Evolutionary conservation across 169 alveolate genomes (phyloP), one percentile per base, ranked within the genome.

Genomic region (Plasmodium vivax): DNA sequence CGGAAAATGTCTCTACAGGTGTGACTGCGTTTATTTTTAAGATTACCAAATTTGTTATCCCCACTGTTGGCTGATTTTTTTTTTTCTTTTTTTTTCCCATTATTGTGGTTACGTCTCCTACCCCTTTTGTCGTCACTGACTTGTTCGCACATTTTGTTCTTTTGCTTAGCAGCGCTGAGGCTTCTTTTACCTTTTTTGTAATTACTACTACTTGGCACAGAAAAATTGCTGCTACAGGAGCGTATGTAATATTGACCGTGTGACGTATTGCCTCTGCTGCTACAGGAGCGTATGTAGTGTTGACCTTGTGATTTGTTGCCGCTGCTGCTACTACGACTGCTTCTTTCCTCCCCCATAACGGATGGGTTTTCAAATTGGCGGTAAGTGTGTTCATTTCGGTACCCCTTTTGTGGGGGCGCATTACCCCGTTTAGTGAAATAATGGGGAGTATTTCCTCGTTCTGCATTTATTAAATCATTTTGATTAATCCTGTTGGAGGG

Each of bases 311-410:
- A 72, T 32, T 72, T 23, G 23, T 71, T 9, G 34, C 30, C 77
- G 3, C n/a, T 30, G 30, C 36, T 73, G 19, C 38, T 43, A 73
- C 27, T 73, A 19, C 34, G 10, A 19, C 38, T 36, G 38, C 58
- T 41, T 16, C 1, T 71, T 10, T 10, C 62, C 23, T 72, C 74
- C 16, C n/a, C 75, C 27, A 71, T 72, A 41, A 68, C 14, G 32
- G 27, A 43, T 84, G 16, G 23, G 23, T n/a, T 36, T 14, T 68
- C 73, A 19, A 16, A 5, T 23, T 72, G 75, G 34, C 75, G n/a
- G 83, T 41, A 12, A 38, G 62, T 72, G 32, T 71, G 27, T 84
- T 68, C 80, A 83, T n/a, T 58, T 83, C 19, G 34, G 6, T 83
- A 4, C 62, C 16, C 77, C 19, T 43, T 54, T 16, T 84, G 38